Evolutionary conservation across 179 eudicot species (phyloP).

Genomic region (Silene coronaria): DNA sequence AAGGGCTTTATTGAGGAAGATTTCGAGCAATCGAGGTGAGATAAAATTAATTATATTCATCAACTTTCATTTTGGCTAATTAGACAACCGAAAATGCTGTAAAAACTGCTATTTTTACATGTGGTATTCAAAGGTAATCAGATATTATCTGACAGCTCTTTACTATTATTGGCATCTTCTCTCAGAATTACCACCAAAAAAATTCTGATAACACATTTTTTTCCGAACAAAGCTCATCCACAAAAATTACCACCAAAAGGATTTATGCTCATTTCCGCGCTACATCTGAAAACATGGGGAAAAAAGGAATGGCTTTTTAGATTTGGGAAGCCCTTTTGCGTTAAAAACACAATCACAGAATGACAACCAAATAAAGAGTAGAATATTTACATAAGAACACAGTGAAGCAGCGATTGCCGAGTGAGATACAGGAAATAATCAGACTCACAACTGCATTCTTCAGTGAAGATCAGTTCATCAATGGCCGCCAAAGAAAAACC

Average conservation of each 20-base stretch:
- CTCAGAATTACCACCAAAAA: background rate
- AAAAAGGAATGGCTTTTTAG: background rate
- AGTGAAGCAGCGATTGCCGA: conserved; percentile 13
- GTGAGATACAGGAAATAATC: background rate
- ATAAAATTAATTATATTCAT: background rate
- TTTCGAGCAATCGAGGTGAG: background rate
- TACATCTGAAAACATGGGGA: background rate
- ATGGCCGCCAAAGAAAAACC: conserved; percentile 10
- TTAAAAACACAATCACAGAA: conserved; percentile 1
- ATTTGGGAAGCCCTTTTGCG: conserved; percentile 6
- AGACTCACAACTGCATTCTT: background rate
- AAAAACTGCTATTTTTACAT: background rate
- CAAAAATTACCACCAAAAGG: background rate
- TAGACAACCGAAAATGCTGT: background rate
- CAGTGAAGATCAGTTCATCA: background rate
- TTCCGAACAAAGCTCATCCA: no score
- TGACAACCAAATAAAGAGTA: conserved; percentile 9
- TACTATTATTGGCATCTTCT: background rate
- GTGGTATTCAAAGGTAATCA: background rate
- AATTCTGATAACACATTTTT: no score
- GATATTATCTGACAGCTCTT: background rate
- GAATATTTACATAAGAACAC: conserved; percentile 26
- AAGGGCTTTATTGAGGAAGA: background rate
- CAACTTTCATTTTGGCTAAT: background rate
- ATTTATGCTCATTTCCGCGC: background rate